phyloP scores from a whole-genome alignment of 2,329 filamentous ascomycete species.

The Colletotrichum sp. region DNA sequence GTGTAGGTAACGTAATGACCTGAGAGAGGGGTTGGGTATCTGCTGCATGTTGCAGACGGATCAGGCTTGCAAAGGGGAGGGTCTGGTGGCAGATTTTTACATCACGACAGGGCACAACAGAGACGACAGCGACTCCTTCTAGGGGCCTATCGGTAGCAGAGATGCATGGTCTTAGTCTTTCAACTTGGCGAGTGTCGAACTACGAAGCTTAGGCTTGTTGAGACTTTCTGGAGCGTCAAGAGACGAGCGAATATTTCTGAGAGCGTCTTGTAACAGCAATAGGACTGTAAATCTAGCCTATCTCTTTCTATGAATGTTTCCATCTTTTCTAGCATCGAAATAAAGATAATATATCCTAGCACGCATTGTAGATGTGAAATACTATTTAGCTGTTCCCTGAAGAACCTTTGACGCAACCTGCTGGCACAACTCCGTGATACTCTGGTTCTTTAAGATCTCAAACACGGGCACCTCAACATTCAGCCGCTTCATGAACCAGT shows the following conservation, averaged over 20 bases:
- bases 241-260: neutral
- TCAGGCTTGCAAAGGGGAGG: neutral
- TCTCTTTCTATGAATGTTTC: neutral
- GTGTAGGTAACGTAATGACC: neutral
- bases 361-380: rapidly evolving
- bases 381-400: neutral
- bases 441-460: neutral
- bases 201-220: neutral
- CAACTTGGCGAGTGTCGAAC: neutral
- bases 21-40: neutral
- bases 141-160: neutral
- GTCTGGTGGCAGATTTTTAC: neutral
- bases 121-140: neutral
- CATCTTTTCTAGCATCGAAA: neutral
- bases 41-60: neutral
- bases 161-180: neutral
- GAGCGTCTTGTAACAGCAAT: neutral
- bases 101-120: neutral
- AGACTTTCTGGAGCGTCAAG: neutral
- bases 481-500: neutral
- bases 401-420: neutral
- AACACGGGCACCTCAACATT: neutral
- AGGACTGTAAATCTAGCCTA: no score
- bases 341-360: neutral
- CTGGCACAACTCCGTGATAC: neutral